Conservation (phyloP, 805 yeast species). For the Zygotorulaspora sp. region DNA sequence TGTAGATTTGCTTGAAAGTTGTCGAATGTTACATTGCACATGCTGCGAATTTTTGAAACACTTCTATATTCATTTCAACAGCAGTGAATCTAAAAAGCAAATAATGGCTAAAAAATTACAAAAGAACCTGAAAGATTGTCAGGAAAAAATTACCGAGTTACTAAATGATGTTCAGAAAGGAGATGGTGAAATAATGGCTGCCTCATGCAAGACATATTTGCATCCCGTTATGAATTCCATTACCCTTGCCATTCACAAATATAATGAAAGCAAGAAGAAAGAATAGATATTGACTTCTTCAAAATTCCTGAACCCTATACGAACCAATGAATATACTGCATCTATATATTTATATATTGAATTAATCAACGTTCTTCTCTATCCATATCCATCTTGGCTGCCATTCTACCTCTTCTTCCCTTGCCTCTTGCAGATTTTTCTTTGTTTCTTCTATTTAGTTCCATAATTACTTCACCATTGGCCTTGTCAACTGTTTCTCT, state of each 20-base stretch:
- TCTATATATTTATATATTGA: too few species aligned
- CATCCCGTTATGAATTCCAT: constrained; percentile 45
- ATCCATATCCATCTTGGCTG: constrained; percentile 44
- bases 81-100: constrained; percentile 45
- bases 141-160: constrained; percentile 38
- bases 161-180: constrained; percentile 30
- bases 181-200: constrained; percentile 29
- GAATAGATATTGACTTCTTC: too few species aligned
- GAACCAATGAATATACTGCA: too few species aligned
- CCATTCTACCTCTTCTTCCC: constrained; percentile 37
- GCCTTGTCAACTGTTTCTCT: constrained; percentile 90
- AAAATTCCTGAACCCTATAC: too few species aligned
- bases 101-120: constrained; percentile 43
- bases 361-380: constrained; percentile 39
- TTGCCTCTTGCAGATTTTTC: constrained; percentile 42
- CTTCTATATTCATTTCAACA: constrained; percentile 62
- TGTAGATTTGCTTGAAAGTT: constrained; percentile 42
- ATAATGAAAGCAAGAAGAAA: constrained; percentile 33
- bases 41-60: constrained; percentile 72
- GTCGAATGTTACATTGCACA: constrained; percentile 63
- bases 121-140: constrained; percentile 44
- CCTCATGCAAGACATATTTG: constrained; percentile 35
- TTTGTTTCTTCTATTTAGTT: constrained; percentile 67
- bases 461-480: constrained; percentile 76
- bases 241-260: constrained; percentile 43